Percentiles rank a stretch among this genome's conserved stretches.
Conservation (phyloP, 306 rosid species). For the Astragalus glycyphyllos region DNA sequence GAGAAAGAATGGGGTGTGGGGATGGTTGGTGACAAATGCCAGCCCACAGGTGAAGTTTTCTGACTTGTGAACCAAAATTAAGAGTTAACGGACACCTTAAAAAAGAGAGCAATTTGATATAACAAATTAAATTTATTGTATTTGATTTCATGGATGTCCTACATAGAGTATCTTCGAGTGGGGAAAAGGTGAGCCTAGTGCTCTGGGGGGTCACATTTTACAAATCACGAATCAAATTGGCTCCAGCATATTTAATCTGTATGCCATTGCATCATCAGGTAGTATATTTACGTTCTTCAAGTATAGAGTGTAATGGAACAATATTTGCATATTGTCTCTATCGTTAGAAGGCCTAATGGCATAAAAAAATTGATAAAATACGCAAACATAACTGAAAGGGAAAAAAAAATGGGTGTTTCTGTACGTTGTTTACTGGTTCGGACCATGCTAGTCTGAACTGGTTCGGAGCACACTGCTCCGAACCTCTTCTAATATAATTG, state of each 20-base stretch:
- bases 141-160: constrained; percentile 35
- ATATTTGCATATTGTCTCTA: not conserved
- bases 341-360: too few relatives aligned
- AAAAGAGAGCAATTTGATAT: constrained; percentile 7
- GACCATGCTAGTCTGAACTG: too few relatives aligned
- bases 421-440: too few relatives aligned
- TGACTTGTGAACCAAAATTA: constrained; percentile 29
- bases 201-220: constrained; percentile 25
- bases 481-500: too few relatives aligned
- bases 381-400: too few relatives aligned
- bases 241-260: constrained; percentile 36
- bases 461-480: too few relatives aligned
- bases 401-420: too few relatives aligned
- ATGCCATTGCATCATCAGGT: constrained; percentile 16
- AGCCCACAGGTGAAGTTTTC: constrained; percentile 34
- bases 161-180: constrained; percentile 28
- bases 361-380: too few relatives aligned
- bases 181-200: constrained; percentile 32
- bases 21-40: constrained; percentile 47
- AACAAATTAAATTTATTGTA: not conserved
- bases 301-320: not conserved
- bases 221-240: constrained; percentile 9
- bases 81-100: constrained; percentile 31
- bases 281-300: not conserved
- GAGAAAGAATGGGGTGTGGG: constrained; percentile 41